Conservation (phyloP, 495 filamentous ascomycete genomes). For the Aspergillus panamensis region DNA sequence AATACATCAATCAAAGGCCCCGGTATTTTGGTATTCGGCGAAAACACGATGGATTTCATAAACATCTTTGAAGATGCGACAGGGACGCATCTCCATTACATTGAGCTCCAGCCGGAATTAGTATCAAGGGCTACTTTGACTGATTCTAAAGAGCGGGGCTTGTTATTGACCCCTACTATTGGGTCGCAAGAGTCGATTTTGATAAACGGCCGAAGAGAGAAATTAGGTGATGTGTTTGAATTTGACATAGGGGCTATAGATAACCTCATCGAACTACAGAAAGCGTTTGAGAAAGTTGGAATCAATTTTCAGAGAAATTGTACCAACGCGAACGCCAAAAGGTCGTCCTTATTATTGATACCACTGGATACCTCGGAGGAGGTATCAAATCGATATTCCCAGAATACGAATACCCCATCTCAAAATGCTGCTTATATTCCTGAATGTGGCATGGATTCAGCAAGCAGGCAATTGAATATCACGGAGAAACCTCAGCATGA, state of each 20-base stretch:
- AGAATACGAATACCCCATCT: neutral
- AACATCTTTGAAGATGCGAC: neutral
- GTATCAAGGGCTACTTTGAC: neutral
- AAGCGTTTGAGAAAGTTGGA: neutral
- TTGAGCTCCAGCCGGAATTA: slow-evolving; percentile 5
- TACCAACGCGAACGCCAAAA: neutral
- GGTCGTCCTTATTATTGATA: slow-evolving; percentile 14
- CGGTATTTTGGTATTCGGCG: slow-evolving; percentile 4
- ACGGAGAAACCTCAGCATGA: neutral
- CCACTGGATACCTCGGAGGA: slow-evolving; percentile 16
- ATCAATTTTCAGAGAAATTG: neutral
- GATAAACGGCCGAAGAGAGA: slow-evolving; percentile 9
- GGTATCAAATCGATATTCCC: slow-evolving; percentile 4
- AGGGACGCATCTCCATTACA: slow-evolving; percentile 7
- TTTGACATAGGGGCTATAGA: slow-evolving; percentile 4
- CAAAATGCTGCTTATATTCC: neutral
- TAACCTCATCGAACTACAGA: slow-evolving; percentile 8
- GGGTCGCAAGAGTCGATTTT: neutral
- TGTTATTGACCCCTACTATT: slow-evolving; percentile 2
- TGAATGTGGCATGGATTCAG: neutral
- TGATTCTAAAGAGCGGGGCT: neutral
- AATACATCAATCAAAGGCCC: slow-evolving; percentile 1
- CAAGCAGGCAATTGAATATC: neutral
- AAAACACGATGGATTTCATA: slow-evolving; percentile 14
- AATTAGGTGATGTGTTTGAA: neutral